Evolutionary conservation across 148 eudicot species (phyloP), one percentile per base, ranked within the genome.

Genomic region (Vaccinium myrtillus): DNA sequence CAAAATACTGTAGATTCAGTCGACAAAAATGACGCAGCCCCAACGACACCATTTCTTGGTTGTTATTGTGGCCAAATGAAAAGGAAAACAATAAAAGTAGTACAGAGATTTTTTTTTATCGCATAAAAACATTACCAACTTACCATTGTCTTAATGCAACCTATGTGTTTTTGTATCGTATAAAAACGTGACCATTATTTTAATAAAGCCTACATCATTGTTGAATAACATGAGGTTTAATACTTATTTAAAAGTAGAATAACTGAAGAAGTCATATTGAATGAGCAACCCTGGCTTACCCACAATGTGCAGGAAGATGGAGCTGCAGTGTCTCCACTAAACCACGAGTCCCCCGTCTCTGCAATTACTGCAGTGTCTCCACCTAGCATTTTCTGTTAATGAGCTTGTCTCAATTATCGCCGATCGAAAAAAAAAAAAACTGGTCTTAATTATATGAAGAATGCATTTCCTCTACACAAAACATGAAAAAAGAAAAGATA

Each of bases 291-390:
- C 12, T 11, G 43, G 80, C 90, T 89, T 87, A 92, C 98, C 95
- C 92, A 84, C 98, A 94, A 81, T 92, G 93, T 87, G 93, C 92
- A 67, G 98, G 98, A 77, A 93, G 94, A 39, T 81, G 89, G 67
- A 94, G 93, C 89, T 94, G n/a, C n/a, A n/a, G n/a, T n/a, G n/a
- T 94, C 75, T 93, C 98, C 93, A 79, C 92, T 94, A 85, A 94
- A 91, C 95, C 98, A 94, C 2, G 94, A 94, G 81, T 94, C 95
- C 30, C 94, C 95, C 13, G 95, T 94, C 87, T 94, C 95, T 19
- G 98, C 92, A 82, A 93, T 93, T 9, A 94, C 93, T 50, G 94
- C 94, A 8, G 83, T 87, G 83, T 94, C 89, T 50, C 94, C 93
- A 82, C 89, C 85, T 79, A 94, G 90, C 95, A 94, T 90, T 61